phyloP scores from a whole-genome alignment of 2,329 filamentous ascomycete genomes.

The Sclerotinia borealis region DNA sequence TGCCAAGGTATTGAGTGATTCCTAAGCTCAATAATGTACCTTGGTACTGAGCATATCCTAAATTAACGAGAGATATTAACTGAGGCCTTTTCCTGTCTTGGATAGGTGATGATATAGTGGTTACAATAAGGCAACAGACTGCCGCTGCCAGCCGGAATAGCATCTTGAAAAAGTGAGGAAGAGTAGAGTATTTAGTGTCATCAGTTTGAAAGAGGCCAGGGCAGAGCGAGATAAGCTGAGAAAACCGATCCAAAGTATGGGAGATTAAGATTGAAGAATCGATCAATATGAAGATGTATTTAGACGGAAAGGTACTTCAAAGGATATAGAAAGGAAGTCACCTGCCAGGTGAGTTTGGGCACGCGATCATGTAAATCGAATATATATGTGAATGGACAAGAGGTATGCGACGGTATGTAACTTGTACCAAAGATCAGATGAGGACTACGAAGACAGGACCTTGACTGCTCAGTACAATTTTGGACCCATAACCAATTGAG shows the following conservation, averaged over 20 bases:
- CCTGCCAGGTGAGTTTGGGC: neutral
- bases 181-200: neutral
- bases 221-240: neutral
- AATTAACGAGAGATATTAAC: slow-evolving; percentile 38
- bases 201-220: too few relatives aligned
- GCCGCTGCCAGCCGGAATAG: neutral
- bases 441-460: neutral
- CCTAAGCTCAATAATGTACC: slow-evolving; percentile 50
- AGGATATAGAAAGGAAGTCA: neutral
- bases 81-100: neutral
- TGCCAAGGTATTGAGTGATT: slow-evolving; percentile 64
- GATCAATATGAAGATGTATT: neutral
- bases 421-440: neutral
- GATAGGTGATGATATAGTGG: neutral
- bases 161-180: neutral
- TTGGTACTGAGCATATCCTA: slow-evolving; percentile 60
- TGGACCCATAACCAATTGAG: neutral
- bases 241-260: neutral
- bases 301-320: neutral
- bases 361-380: neutral
- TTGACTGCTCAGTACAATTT: neutral
- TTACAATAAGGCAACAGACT: neutral
- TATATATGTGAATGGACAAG: neutral
- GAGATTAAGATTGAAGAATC: neutral
- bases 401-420: neutral